Evolutionary conservation across 306 rosid genomes (phyloP), one percentile per base, ranked within the genome.

Genomic region (Vicia faba): DNA sequence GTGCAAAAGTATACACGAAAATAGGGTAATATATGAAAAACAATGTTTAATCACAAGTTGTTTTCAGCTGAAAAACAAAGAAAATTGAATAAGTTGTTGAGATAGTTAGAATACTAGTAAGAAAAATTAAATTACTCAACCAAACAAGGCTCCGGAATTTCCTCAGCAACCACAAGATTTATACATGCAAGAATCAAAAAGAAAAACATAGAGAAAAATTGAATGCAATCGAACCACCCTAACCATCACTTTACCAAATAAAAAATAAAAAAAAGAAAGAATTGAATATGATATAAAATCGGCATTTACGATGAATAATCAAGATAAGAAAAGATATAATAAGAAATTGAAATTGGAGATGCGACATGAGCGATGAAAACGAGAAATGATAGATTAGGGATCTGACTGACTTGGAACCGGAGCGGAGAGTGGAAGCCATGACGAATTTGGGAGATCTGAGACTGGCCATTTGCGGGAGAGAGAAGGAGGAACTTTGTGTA

Each of bases 401-500:
- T 55, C 36, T 55, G 53, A 75, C 83, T 46, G 61, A 88, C 97
- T 74, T 81, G 82, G 91, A 29, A 76, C 84, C 89, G 41, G 97
- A 81, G 48, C 83, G 83, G 45, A 91, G 96, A 16, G 95, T 83
- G 79, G 97, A 91, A 18, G 95, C 96, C 96, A 88, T 87, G 67
- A 77, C 26, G 87, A 87, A 87, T 76, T 78, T 79, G 62, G 95
- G 89, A 82, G 97, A 88, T 88, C 95, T 87, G 91, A 82, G 75
- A 29, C 80, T 77, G 13, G 95, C 80, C 81, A 83, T 84, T 55
- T 79, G 87, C 0, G 89, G 95, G 28, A 82, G 85, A 15, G 82
- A 61, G 64, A 86, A 75, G 67, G 89, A 51, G 36, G 53, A 82
- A 11, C 85, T 10, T 81, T 84, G 95, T 31, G 75, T 61, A 1